These are phyloP conservation scores for Circinella umbellata DNA, from an alignment of 371 early-diverging fungal genomes.

Conservation along the genomic window DNA sequence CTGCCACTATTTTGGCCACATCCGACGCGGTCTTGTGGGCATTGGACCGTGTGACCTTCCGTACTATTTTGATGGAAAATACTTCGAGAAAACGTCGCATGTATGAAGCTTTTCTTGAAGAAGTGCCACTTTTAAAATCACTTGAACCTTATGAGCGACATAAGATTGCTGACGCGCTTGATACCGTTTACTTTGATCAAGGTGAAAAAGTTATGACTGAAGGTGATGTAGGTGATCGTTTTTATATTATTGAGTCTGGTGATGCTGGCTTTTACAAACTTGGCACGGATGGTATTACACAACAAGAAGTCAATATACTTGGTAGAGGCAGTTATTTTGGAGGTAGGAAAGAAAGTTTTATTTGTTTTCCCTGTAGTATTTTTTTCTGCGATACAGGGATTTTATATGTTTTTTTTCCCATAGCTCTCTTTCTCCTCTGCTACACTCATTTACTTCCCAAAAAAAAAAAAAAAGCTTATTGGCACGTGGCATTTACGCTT, in stretches of 20 bases:
- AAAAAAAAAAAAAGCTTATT: neutral
- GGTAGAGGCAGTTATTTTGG: constrained; percentile 96
- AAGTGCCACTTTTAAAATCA: constrained; percentile 66
- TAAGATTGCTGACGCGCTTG: constrained; percentile 84
- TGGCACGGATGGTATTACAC: constrained; percentile 61
- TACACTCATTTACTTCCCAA: no score
- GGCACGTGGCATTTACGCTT: neutral
- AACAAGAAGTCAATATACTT: constrained; percentile 76
- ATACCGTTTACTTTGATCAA: constrained; percentile 69
- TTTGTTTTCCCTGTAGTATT: no score
- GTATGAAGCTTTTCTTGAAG: constrained; percentile 80
- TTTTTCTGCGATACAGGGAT: no score
- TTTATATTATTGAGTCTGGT: constrained; percentile 87
- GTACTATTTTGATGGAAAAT: constrained; percentile 78
- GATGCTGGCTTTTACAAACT: constrained; percentile 58
- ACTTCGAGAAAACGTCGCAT: constrained; percentile 73
- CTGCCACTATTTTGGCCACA: constrained; percentile 81
- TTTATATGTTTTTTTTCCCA: no score
- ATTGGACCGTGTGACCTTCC: constrained; percentile 79
- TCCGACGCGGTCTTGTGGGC: constrained; percentile 79
- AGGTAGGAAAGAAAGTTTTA: constrained; percentile 51
- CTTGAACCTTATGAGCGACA: constrained; percentile 76
- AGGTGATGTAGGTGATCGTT: constrained; percentile 69
- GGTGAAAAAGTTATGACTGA: constrained; percentile 71
- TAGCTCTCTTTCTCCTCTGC: no score